A percentile compares a stretch with the other conserved stretches of the same genome.
Conservation (phyloP, 495 filamentous ascomycete genomes). For the Beverwykella pulmonaria region DNA sequence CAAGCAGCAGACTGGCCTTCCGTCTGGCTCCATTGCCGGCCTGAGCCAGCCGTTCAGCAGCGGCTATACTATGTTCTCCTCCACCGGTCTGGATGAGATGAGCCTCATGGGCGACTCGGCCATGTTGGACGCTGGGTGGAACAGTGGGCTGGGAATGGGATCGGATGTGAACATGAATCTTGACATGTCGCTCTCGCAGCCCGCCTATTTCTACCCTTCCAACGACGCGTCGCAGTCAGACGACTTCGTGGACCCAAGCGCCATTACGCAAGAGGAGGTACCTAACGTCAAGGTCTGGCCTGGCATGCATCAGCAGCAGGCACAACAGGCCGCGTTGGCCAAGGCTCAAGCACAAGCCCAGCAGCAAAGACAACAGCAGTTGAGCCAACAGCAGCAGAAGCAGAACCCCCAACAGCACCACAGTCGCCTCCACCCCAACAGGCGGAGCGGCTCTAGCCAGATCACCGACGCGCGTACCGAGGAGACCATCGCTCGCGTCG, state of each 20-base stretch:
- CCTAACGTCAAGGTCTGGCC: slow-evolving; percentile 73
- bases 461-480: slow-evolving; percentile 52
- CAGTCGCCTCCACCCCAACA: slow-evolving; percentile 30
- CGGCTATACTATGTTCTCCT: slow-evolving; percentile 52
- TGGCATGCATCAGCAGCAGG: slow-evolving; percentile 80
- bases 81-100: slow-evolving; percentile 52
- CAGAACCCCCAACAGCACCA: slow-evolving; percentile 38
- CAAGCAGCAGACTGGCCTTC: slow-evolving; percentile 87
- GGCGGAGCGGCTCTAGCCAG: slow-evolving; percentile 21
- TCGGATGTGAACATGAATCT: slow-evolving; percentile 60
- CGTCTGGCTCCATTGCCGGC: slow-evolving; percentile 73
- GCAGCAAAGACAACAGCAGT: slow-evolving; percentile 65
- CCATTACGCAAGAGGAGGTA: slow-evolving; percentile 62
- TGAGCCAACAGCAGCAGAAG: slow-evolving; percentile 62
- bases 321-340: slow-evolving; percentile 71
- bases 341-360: slow-evolving; percentile 71
- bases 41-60: slow-evolving; percentile 64
- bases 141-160: slow-evolving; percentile 58
- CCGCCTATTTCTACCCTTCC: slow-evolving; percentile 53
- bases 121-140: slow-evolving; percentile 35
- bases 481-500: slow-evolving; percentile 80
- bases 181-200: slow-evolving; percentile 53
- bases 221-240: slow-evolving; percentile 31
- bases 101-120: slow-evolving; percentile 41
- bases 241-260: slow-evolving; percentile 71